Base-by-base conservation (phyloP, 1,284 basidiomycete genomes). In the Melampsora americana region DNA sequence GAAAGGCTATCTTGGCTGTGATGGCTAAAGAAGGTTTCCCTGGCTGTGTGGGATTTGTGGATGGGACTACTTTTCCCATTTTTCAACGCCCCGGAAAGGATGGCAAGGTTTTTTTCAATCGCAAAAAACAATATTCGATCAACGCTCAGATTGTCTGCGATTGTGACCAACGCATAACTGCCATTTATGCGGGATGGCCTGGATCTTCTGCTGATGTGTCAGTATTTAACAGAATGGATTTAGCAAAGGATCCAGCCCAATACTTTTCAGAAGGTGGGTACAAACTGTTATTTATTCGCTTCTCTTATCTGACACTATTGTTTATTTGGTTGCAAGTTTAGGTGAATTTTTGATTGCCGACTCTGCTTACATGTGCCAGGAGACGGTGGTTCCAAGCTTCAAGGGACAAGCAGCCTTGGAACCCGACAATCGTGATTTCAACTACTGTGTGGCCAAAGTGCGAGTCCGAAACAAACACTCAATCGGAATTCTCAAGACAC, bases 401-500 rank as follows among this genome's bases (percentile, higher is more conserved):
- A 70, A 61, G 56, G 28, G 53, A 1, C 68, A 53, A 23, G 56
- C 53, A 2, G 23, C 68, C 2, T 42, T 60, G 9, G 30, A 23
- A 14, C 30, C 6, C 5, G 35, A 18, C 5, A 70, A 70, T 39
- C 28, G 32, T 5, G 59, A 60, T 16, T 70, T 70, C 16, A 70
- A 62, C 30, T 70, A 61, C 16, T 70, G 69, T 12, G 7, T 70
- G 1, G 59, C 69, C 6, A 70, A 70, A 44, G 16, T 60, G 7
- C 59, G 23, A 5, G 56, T 70, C 1, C 23, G 20, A 0, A 70
- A 62, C n/a, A 23, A 66, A 42, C 64, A 66, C 35, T 20, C 30
- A 2, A 66, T 66, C 5, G 64, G 64, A 7, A 42, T 66, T 6
- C 64, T 66, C 64, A 66, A 66, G 35, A 39, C 32, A 66, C 64